A percentile compares a stretch with the other conserved stretches of the same genome.
Conservation (phyloP, 2,329 filamentous ascomycete genomes). For the Cercospora nicotianae region DNA sequence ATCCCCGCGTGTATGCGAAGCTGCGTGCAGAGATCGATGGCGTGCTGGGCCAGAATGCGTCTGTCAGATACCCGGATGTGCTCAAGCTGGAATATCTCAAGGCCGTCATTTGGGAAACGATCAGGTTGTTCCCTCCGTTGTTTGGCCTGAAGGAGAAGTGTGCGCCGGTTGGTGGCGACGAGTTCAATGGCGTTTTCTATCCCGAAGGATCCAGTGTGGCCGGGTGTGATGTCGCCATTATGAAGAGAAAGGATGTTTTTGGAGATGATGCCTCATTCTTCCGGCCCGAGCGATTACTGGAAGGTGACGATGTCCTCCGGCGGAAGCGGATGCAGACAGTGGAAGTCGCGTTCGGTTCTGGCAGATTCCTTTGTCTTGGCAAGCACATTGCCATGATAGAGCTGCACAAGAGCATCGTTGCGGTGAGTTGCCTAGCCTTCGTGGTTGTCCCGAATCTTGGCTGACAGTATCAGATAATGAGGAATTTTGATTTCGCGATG, state of each 20-base stretch:
- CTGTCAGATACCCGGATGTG: constrained; percentile 29
- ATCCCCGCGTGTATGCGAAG: constrained; percentile 46
- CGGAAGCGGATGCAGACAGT: constrained; percentile 43
- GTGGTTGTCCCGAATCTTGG: background rate
- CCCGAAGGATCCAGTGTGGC: constrained; percentile 52
- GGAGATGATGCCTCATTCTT: constrained; percentile 48
- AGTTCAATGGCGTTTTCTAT: constrained; percentile 42
- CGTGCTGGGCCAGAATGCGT: constrained; percentile 23
- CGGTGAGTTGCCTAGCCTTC: constrained; percentile 40
- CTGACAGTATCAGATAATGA: constrained; percentile 23
- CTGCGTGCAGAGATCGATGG: constrained; percentile 52
- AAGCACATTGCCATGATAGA: constrained; percentile 52
- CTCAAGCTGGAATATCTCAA: constrained; percentile 36
- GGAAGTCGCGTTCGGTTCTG: constrained; percentile 50
- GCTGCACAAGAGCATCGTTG: constrained; percentile 51
- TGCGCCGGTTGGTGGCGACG: constrained; percentile 33
- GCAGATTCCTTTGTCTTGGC: constrained; percentile 50
- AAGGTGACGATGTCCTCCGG: constrained; percentile 39
- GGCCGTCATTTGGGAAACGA: constrained; percentile 36
- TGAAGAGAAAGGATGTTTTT: constrained; percentile 42
- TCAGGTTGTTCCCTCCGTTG: constrained; percentile 37
- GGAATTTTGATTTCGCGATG: constrained; percentile 26
- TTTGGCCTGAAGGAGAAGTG: constrained; percentile 33
- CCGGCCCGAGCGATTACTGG: constrained; percentile 54
- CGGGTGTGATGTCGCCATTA: constrained; percentile 46